phyloP scores from a whole-genome alignment of 768 basidiomycete genomes.

The Leccinum barrowsii region DNA sequence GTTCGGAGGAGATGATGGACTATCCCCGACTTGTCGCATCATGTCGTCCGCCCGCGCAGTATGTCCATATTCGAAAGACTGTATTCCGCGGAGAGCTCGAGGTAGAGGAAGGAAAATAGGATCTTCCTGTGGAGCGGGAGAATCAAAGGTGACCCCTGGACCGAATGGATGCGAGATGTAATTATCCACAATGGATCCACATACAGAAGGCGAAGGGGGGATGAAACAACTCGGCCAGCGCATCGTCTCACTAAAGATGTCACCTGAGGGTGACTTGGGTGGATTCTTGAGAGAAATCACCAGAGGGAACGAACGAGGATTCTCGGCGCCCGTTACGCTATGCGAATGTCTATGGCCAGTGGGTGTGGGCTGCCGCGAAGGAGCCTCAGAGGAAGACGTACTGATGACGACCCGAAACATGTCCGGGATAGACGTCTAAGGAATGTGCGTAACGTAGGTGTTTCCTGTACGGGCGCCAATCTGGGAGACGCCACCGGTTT shows the following conservation, averaged over 20 bases:
- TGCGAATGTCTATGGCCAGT: conserved; percentile 69
- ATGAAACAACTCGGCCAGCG: conserved; percentile 20
- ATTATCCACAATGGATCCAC: conserved; percentile 17
- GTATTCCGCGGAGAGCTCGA: conserved; percentile 41
- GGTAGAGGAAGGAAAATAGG: conserved; percentile 32
- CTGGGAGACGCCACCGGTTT: conserved; percentile 30
- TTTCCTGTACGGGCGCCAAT: conserved; percentile 30
- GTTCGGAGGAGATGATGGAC: conserved; percentile 5
- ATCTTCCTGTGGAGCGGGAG: conserved; percentile 47
- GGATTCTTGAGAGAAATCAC: conserved; percentile 23
- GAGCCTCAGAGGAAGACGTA: conserved; percentile 30
- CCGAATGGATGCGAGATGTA: conserved; percentile 53
- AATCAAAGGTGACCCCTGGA: conserved; percentile 55
- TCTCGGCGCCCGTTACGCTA: conserved; percentile 71
- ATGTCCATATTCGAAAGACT: conserved; percentile 65
- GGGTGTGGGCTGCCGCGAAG: conserved; percentile 28
- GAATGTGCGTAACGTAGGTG: too few species aligned
- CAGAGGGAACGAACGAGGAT: conserved; percentile 39
- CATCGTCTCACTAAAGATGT: conserved; percentile 67
- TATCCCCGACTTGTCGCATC: conserved; percentile 16
- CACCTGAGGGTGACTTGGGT: conserved; percentile 33
- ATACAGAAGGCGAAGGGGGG: conserved; percentile 29
- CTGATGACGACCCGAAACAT: conserved; percentile 29
- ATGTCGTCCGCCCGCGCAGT: conserved; percentile 48
- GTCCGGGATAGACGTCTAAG: conserved; percentile 62